Conservation (phyloP, 345 rosid species). For the Stellera chamaejasme region DNA sequence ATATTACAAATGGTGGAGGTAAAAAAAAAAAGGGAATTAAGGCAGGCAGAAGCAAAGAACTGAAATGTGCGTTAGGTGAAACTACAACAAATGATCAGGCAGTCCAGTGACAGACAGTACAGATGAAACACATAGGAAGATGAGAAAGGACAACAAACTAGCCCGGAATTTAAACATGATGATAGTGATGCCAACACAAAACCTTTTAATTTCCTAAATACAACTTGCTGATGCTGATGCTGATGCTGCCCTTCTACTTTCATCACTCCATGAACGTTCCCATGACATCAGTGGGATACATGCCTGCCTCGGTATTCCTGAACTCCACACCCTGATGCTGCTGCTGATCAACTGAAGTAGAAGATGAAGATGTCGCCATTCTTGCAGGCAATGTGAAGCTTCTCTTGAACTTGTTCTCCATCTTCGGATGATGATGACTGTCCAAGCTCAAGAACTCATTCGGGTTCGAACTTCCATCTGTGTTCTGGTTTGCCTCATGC, state of each 20-base stretch:
- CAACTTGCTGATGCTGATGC: slow-evolving; percentile 10
- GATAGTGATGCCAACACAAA: slow-evolving; percentile 7
- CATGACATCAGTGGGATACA: slow-evolving; percentile 59
- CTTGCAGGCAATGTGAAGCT: slow-evolving; percentile 69
- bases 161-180: slow-evolving; percentile 10
- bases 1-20: too few species aligned
- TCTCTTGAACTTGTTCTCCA: slow-evolving; percentile 69
- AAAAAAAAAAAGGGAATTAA: too few species aligned
- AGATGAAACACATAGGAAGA: slow-evolving; percentile 7
- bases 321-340: slow-evolving; percentile 38
- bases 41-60: neutral
- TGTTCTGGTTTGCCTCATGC: slow-evolving; percentile 33
- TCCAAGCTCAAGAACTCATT: slow-evolving; percentile 74
- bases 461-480: slow-evolving; percentile 41
- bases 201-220: slow-evolving; percentile 12
- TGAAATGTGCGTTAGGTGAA: slow-evolving; percentile 10
- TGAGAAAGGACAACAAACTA: slow-evolving; percentile 8
- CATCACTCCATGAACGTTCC: slow-evolving; percentile 70
- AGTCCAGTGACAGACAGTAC: slow-evolving; percentile 5
- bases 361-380: slow-evolving; percentile 63
- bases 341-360: slow-evolving; percentile 52
- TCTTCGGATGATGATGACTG: slow-evolving; percentile 42
- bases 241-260: neutral
- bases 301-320: slow-evolving; percentile 44
- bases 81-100: slow-evolving; percentile 23